Percentiles rank a stretch among this genome's conserved stretches.
Conservation (phyloP, 495 filamentous ascomycete species). For the Xylona heveae region DNA sequence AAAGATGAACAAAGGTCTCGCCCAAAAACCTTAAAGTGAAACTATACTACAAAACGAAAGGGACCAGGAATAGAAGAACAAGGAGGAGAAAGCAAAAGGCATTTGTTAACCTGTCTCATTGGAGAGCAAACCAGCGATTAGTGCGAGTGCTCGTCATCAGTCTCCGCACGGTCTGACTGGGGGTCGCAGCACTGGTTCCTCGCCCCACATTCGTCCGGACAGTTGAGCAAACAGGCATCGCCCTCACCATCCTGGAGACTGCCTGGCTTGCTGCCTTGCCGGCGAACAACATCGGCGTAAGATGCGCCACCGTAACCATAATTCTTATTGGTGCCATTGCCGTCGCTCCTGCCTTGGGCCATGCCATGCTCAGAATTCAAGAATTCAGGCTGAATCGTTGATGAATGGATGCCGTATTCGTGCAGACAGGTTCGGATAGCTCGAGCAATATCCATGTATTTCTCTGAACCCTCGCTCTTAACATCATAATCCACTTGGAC, state of each 20-base stretch:
- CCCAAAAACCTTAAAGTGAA: too few relatives aligned
- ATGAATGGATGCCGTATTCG: constrained; percentile 91
- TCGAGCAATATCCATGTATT: constrained; percentile 75
- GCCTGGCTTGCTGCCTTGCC: constrained; percentile 20
- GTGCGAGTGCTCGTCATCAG: too few relatives aligned
- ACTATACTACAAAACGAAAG: too few relatives aligned
- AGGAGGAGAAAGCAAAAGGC: too few relatives aligned
- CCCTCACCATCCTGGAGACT: constrained; percentile 30
- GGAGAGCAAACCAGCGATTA: too few relatives aligned
- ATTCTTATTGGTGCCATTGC: constrained; percentile 14
- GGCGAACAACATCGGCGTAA: constrained; percentile 9
- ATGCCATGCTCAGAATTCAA: constrained; percentile 34
- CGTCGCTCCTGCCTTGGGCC: constrained; percentile 11
- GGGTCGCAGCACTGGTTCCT: too few relatives aligned
- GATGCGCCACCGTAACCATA: constrained; percentile 13
- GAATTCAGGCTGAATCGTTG: constrained; percentile 94
- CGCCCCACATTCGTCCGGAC: too few relatives aligned
- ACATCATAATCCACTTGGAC: constrained; percentile 67
- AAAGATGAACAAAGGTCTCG: too few relatives aligned
- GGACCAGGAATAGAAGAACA: too few relatives aligned
- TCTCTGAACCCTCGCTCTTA: constrained; percentile 45
- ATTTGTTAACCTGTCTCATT: too few relatives aligned
- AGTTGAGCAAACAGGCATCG: too few relatives aligned
- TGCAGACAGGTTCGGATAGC: constrained; percentile 71
- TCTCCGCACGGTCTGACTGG: too few relatives aligned